Evolutionary conservation across 2,329 filamentous ascomycete species (phyloP).

Genomic region (Aspergillus cejpii): DNA sequence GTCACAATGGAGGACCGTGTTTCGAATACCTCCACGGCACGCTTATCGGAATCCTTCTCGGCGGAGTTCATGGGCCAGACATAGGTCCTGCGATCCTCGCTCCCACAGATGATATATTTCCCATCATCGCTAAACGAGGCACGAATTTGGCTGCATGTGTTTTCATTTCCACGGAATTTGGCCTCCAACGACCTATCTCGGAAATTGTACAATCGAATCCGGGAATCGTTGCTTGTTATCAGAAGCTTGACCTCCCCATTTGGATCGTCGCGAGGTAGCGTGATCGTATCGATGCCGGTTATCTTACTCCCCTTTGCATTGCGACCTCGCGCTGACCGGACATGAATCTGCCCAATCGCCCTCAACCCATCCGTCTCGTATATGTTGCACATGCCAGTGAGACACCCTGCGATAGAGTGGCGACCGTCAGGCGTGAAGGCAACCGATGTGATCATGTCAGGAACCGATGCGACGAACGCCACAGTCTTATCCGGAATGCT

Average conservation of each 20-base stretch:
- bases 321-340: conserved; percentile 84
- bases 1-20: conserved; percentile 86
- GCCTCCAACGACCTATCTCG: conserved; percentile 76
- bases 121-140: conserved; percentile 84
- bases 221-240: conserved; percentile 90
- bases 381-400: conserved; percentile 80
- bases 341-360: conserved; percentile 76
- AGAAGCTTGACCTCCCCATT: conserved; percentile 71
- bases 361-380: conserved; percentile 90
- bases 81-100: conserved; percentile 83
- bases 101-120: conserved; percentile 81
- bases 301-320: conserved; percentile 97
- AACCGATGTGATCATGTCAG: conserved; percentile 89
- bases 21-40: conserved; percentile 81
- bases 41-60: conserved; percentile 69
- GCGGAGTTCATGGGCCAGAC: conserved; percentile 68
- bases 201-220: conserved; percentile 82
- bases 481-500: conserved; percentile 96
- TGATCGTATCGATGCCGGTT: conserved; percentile 77
- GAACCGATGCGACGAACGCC: conserved; percentile 67
- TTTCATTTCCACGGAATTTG: conserved; percentile 89
- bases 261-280: conserved; percentile 50
- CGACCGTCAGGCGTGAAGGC: conserved; percentile 90
- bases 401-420: conserved; percentile 76
- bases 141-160: conserved; percentile 81